Evolutionary conservation across 768 basidiomycete genomes (phyloP), one percentile per base, ranked within the genome.

Genomic region (Cubamyces sp.): DNA sequence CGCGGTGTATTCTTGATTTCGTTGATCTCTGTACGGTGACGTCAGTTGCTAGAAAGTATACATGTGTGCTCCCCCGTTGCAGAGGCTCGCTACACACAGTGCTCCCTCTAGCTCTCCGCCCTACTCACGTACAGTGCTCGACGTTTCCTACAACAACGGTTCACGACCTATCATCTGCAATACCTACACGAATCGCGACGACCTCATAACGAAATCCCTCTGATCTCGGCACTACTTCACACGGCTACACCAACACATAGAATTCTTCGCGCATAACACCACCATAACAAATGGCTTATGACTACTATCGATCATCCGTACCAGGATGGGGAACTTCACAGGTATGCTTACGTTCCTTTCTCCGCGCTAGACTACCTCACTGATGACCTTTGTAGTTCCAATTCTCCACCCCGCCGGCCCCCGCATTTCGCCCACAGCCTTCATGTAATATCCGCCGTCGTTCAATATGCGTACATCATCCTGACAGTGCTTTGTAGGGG

Each of bases 271-370:
- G 0, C 3, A 15, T 4, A 28, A n/a, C 55, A 16, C 55, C 14
- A 19, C 16, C 9, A 11, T 34, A 11, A 1, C 54, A 5, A n/a
- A 66, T 64, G 66, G 62, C 66, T 23, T 68, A 68, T 60, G 64
- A 66, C 43, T 70, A 69, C 62, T 72, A 72, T 60, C 60, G 68
- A 30, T 61, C 43, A 0, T 58, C 55, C 15, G 43, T 56, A n/a
- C 80, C 81, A 28, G 79, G 76, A 34, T 85, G 82, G 83, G 85
- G 86, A 8, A 80, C 82, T 11, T 67, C 70, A 6, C 73, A 76
- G 64, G 77, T 77, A 55, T 0, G 48, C 3, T 5, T 1, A 14
- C 37, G 70, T 65, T 21, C 11, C 43, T 30, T 39, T 41, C 57
- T 7, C 25, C 34, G 19, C 42, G 6, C 26, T 8, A 23, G 19